A percentile compares a stretch with the other conserved stretches of the same genome.
phyloP scores from a whole-genome alignment of 495 filamentous ascomycete species.

The Echria macrotheca region DNA sequence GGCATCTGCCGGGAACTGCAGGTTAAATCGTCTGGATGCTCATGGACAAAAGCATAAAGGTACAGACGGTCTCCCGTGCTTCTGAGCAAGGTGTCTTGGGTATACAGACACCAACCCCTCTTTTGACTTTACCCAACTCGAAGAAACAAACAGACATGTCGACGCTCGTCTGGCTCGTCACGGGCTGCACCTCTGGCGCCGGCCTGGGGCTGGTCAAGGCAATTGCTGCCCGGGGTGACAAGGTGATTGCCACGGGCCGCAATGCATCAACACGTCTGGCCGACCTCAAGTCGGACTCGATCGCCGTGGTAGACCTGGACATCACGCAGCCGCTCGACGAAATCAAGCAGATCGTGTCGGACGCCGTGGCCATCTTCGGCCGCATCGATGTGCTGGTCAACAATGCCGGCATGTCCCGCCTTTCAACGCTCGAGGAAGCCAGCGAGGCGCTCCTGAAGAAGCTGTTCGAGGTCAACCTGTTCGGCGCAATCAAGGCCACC shows the following conservation, averaged over 20 bases:
- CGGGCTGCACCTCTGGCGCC: conserved; percentile 41
- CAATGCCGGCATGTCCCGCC: conserved; percentile 48
- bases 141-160: too few species aligned
- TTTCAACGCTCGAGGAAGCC: conserved; percentile 40
- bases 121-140: too few species aligned
- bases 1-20: too few species aligned
- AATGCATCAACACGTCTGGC: conserved; percentile 31
- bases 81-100: too few species aligned
- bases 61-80: too few species aligned
- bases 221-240: conserved; percentile 46
- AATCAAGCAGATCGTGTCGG: conserved; percentile 32
- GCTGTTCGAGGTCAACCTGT: conserved; percentile 46
- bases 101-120: too few species aligned
- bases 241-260: conserved; percentile 53
- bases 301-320: conserved; percentile 40
- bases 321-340: conserved; percentile 36
- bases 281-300: conserved; percentile 35
- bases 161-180: conserved; percentile 25
- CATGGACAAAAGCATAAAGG: too few species aligned
- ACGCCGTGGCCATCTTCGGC: conserved; percentile 26
- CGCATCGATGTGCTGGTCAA: conserved; percentile 53
- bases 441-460: neutral
- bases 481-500: conserved; percentile 41
- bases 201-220: conserved; percentile 37
- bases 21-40: too few species aligned